Conservation (phyloP, 805 yeast genomes). For the Starmerella potacharoeniae region DNA sequence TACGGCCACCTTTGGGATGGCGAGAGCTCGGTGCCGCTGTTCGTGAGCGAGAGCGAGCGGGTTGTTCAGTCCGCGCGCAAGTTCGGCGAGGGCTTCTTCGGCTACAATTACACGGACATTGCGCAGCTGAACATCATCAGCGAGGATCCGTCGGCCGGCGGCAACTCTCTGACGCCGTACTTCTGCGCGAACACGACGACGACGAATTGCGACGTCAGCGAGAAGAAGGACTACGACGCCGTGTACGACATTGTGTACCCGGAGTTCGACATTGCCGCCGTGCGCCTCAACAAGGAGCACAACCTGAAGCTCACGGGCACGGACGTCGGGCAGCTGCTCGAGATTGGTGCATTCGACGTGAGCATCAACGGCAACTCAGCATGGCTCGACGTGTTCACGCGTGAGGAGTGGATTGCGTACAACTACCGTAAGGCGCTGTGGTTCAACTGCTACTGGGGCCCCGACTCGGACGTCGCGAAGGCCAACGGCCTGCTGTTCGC, state of each 20-base stretch:
- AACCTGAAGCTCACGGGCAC: constrained; percentile 32
- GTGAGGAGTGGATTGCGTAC: constrained; percentile 37
- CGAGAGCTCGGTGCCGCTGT: constrained; percentile 34
- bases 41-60: constrained; percentile 24
- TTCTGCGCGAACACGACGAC: constrained; percentile 33
- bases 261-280: constrained; percentile 23
- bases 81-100: constrained; percentile 52
- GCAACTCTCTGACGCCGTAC: constrained; percentile 48
- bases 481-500: constrained; percentile 37
- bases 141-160: constrained; percentile 42
- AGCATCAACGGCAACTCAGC: constrained; percentile 39
- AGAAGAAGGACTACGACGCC: background rate
- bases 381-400: constrained; percentile 36
- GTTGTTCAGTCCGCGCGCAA: constrained; percentile 42
- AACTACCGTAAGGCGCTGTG: constrained; percentile 35
- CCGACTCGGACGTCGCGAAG: constrained; percentile 35
- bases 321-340: constrained; percentile 36
- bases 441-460: constrained; percentile 40
- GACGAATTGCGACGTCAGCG: constrained; percentile 13
- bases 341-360: constrained; percentile 41
- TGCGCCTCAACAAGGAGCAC: constrained; percentile 27
- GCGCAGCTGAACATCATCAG: constrained; percentile 34
- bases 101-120: constrained; percentile 32
- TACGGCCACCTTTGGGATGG: constrained; percentile 35
- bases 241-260: constrained; percentile 14